These are phyloP conservation scores for Ramalina peruviana DNA, from an alignment of 495 filamentous ascomycete genomes.

Conservation along the genomic window DNA sequence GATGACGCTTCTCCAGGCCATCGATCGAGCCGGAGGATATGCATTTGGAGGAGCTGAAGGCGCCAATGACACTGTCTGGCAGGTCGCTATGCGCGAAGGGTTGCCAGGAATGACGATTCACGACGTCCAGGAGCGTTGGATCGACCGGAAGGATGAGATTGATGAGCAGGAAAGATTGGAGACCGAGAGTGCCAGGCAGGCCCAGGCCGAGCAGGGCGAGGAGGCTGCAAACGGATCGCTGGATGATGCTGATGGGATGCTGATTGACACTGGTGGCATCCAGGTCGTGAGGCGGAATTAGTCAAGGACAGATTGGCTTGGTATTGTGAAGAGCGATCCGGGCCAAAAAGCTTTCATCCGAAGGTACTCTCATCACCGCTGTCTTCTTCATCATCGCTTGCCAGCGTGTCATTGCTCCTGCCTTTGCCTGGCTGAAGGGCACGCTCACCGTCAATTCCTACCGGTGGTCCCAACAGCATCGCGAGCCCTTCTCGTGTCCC, in stretches of 20 bases:
- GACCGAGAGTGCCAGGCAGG: conserved; percentile 47
- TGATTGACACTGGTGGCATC: conserved; percentile 31
- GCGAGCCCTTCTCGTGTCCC: conserved; percentile 14
- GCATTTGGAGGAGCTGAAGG: conserved; percentile 85
- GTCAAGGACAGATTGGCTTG: not conserved
- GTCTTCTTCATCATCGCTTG: conserved; percentile 2
- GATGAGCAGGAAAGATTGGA: conserved; percentile 65
- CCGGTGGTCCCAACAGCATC: conserved; percentile 20
- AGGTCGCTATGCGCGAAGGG: conserved; percentile 83
- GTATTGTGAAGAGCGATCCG: not conserved
- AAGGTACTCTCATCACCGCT: not conserved
- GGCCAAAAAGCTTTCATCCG: not conserved
- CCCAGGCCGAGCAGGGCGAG: conserved; percentile 21
- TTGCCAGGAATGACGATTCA: conserved; percentile 60
- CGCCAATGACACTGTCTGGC: conserved; percentile 87
- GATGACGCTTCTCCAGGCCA: conserved; percentile 73
- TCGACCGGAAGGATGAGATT: conserved; percentile 76
- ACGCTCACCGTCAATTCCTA: conserved; percentile 19
- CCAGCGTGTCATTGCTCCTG: too few species aligned
- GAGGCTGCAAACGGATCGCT: conserved; percentile 23
- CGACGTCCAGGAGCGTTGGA: conserved; percentile 91
- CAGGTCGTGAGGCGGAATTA: conserved; percentile 31
- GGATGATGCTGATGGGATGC: conserved; percentile 21
- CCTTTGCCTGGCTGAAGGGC: too few species aligned
- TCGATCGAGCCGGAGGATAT: conserved; percentile 86